Evolutionary conservation across 2,329 filamentous ascomycete genomes (phyloP).

Genomic region (Diplocarpon mali): DNA sequence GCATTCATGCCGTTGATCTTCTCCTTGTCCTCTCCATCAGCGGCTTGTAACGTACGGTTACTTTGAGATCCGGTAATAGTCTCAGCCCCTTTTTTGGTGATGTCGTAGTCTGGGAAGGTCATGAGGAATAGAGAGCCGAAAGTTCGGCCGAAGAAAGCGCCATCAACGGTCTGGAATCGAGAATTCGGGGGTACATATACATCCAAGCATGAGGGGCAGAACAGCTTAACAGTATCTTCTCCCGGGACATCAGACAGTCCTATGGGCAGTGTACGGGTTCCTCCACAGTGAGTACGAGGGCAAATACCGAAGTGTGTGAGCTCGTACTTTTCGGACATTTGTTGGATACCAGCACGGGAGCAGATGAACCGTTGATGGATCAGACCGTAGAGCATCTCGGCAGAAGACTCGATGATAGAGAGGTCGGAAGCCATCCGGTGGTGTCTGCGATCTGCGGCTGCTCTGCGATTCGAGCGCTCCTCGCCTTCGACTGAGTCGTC

Average conservation of each 20-base stretch:
- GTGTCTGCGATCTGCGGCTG: conserved; percentile 58
- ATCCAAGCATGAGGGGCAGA: conserved; percentile 92
- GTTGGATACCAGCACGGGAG: conserved; percentile 88
- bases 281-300: conserved; percentile 86
- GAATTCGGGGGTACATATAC: conserved; percentile 97
- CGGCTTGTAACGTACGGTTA: conserved; percentile 25
- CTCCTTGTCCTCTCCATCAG: conserved; percentile 32
- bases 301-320: conserved; percentile 91
- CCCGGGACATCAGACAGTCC: conserved; percentile 91
- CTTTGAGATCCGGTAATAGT: conserved; percentile 34
- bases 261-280: conserved; percentile 82
- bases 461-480: conserved; percentile 35
- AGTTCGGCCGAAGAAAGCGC: conserved; percentile 95
- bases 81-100: conserved; percentile 59
- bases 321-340: conserved; percentile 99
- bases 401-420: conserved; percentile 90
- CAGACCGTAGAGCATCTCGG: conserved; percentile 95
- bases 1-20: conserved; percentile 79
- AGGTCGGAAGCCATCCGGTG: conserved; percentile 84
- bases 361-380: conserved; percentile 99
- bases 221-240: conserved; percentile 95
- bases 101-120: conserved; percentile 92
- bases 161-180: conserved; percentile 92
- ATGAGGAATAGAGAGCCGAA: conserved; percentile 97
- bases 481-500: conserved; percentile 56